phyloP scores from a whole-genome alignment of 306 rosid species.

The Acacia crassicarpa region DNA sequence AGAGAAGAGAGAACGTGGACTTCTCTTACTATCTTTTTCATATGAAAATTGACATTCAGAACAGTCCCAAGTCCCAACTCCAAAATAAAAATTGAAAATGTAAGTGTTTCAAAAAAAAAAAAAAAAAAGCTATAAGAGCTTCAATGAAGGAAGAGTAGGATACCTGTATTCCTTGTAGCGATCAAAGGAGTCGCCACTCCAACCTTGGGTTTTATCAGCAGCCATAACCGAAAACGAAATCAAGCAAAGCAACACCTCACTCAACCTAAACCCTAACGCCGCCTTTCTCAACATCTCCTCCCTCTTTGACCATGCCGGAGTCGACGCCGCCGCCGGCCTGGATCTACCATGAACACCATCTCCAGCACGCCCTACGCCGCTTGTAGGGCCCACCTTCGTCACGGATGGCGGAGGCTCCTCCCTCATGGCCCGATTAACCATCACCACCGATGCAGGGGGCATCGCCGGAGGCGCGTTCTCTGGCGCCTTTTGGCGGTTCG shows the following conservation, averaged over 20 bases:
- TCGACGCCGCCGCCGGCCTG: slow-evolving; percentile 16
- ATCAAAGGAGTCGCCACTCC: slow-evolving; percentile 98
- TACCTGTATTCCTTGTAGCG: slow-evolving; percentile 98
- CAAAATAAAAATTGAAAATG: slow-evolving; percentile 13
- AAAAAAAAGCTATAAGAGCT: not conserved
- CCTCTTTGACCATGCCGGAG: slow-evolving; percentile 34
- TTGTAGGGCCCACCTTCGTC: slow-evolving; percentile 47
- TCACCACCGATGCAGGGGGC: slow-evolving; percentile 30
- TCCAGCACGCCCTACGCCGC: slow-evolving; percentile 4
- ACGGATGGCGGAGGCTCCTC: slow-evolving; percentile 47
- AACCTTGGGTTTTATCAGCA: slow-evolving; percentile 92
- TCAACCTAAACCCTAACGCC: slow-evolving; percentile 79
- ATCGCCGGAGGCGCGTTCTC: slow-evolving; percentile 29
- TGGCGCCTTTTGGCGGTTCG: slow-evolving; percentile 34
- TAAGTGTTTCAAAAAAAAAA: no score
- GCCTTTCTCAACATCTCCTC: slow-evolving; percentile 53
- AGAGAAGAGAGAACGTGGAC: not conserved
- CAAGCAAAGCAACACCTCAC: slow-evolving; percentile 76
- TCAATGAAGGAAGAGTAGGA: not conserved
- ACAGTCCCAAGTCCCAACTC: not conserved
- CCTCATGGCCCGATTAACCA: slow-evolving; percentile 43
- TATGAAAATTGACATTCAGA: not conserved
- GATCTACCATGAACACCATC: slow-evolving; percentile 41
- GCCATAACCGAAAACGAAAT: slow-evolving; percentile 98
- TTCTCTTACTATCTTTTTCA: not conserved